Evolutionary conservation across 2,329 filamentous ascomycete species (phyloP), one percentile per base, ranked within the genome.

Genomic region (Chrysoporthe cubensis): DNA sequence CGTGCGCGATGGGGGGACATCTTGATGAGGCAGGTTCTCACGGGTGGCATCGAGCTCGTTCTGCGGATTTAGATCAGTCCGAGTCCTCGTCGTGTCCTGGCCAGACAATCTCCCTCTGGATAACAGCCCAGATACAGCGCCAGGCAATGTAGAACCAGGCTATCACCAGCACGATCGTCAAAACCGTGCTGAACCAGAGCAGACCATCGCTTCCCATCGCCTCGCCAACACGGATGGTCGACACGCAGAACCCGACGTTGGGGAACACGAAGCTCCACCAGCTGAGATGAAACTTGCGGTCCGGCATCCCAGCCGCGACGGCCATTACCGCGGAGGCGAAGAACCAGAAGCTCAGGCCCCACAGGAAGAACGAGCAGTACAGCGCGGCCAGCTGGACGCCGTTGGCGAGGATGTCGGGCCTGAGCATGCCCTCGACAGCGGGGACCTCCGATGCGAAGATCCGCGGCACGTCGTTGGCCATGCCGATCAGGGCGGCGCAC

Each of bases 241-340:
- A 85, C 50, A 90, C 79, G 1, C 85, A 87, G 63, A 90, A 85
- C 0, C 88, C 88, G 1, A 85, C 87, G 68, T 90, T 90, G 6
- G 88, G 88, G 73, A 90, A 91, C 44, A 91, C 84, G 75, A 89
- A 88, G 6, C 87, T 86, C 83, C 86, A 89, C 88, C 87, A 91
- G 64, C 78, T 81, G 43, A 82, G 74, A 67, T 79, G 80, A 67
- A 82, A 83, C 62, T 64, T 71, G 64, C 73, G 70, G 56, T 76
- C 75, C 16, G 73, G 74, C 69, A 77, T 76, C 18, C 78, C 79
- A 4, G 74, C 71, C 66, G 81, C 67, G 8, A 84, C 79, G n/a
- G 83, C 83, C 37, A 83, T 77, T 26, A 78, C 74, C 2, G 81
- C 82, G 32, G 83, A 80, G 60, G 78, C 80, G 74, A 87, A 88